Conservation (phyloP, 371 early-diverging fungal genomes). For the Lichtheimia ornata region DNA sequence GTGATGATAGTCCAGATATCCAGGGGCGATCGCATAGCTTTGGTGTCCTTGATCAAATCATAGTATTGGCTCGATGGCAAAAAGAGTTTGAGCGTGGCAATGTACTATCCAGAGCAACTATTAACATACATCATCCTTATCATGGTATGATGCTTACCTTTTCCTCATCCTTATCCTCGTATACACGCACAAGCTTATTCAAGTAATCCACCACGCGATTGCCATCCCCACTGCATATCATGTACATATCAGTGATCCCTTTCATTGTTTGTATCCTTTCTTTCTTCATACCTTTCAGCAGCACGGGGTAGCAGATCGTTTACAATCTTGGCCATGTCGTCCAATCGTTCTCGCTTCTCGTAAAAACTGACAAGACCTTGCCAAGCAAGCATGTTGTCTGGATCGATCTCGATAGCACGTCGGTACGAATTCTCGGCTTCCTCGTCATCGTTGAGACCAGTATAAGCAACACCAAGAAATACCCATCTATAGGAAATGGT, state of each 20-base stretch:
- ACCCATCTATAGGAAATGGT: slow-evolving; percentile 52
- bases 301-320: slow-evolving; percentile 35
- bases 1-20: slow-evolving; percentile 62
- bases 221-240: slow-evolving; percentile 45
- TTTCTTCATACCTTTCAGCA: slow-evolving; percentile 20
- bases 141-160: slow-evolving; percentile 26
- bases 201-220: slow-evolving; percentile 62
- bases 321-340: slow-evolving; percentile 46
- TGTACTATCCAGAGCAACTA: slow-evolving; percentile 25
- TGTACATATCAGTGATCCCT: background rate
- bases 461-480: slow-evolving; percentile 77
- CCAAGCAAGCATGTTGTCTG: slow-evolving; percentile 70
- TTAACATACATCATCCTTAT: background rate
- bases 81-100: slow-evolving; percentile 54
- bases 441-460: slow-evolving; percentile 63
- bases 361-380: slow-evolving; percentile 72
- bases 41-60: slow-evolving; percentile 42
- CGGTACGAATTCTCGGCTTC: slow-evolving; percentile 72
- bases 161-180: slow-evolving; percentile 38
- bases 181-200: slow-evolving; percentile 57
- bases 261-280: slow-evolving; percentile 16
- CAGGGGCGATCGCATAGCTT: slow-evolving; percentile 44
- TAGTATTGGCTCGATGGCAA: slow-evolving; percentile 55
- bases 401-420: slow-evolving; percentile 65
- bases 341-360: slow-evolving; percentile 53